Conservation (phyloP, 331 rosid species). For the Stylosanthes scabra region DNA sequence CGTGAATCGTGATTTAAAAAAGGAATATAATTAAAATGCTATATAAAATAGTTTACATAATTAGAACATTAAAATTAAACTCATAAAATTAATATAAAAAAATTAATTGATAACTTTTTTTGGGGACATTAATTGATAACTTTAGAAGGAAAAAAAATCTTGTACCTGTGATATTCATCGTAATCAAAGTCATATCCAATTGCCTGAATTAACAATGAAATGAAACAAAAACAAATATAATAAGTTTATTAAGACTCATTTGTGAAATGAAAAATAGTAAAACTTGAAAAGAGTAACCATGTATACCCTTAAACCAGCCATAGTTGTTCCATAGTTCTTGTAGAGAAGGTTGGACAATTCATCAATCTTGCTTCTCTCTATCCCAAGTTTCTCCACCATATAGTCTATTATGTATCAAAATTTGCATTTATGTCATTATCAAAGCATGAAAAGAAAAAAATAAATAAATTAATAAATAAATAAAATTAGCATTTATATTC, state of each 20-base stretch:
- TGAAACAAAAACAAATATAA: conserved; percentile 3
- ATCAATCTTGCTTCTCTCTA: conserved; percentile 57
- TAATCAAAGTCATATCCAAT: conserved; percentile 88
- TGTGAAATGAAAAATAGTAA: not conserved
- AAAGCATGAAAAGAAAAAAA: not conserved
- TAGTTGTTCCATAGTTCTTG: conserved; percentile 80
- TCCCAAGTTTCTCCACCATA: conserved; percentile 72
- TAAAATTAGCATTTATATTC: too few relatives aligned
- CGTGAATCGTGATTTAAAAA: too few relatives aligned
- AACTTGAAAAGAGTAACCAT: not conserved
- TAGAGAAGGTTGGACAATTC: conserved; percentile 64
- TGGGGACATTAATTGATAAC: too few relatives aligned
- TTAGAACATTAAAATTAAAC: too few relatives aligned
- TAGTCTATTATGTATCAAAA: conserved; percentile 59
- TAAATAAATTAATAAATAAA: too few relatives aligned
- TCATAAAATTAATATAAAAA: too few relatives aligned
- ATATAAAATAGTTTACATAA: too few relatives aligned
- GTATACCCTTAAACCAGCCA: conserved; percentile 81
- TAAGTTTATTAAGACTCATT: not conserved
- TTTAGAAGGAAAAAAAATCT: not conserved
- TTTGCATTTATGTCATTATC: not conserved
- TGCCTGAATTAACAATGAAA: conserved; percentile 59
- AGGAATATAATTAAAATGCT: too few relatives aligned
- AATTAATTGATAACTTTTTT: too few relatives aligned
- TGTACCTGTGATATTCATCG: conserved; percentile 79